Conservation (phyloP, 257 asterid species). For the Prunella vulgaris region DNA sequence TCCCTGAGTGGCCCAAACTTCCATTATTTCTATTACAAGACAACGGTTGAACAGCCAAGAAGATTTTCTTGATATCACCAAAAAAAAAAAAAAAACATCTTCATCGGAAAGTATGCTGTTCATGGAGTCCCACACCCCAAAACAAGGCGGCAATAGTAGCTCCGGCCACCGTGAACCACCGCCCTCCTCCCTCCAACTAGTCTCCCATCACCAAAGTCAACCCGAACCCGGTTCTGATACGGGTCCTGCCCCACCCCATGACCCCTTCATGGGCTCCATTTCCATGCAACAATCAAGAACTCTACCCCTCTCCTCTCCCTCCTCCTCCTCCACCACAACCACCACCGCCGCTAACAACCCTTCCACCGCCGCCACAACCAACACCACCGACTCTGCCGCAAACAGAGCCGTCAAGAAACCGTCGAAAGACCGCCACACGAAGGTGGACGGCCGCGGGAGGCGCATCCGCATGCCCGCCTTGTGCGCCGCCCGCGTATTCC, state of each 20-base stretch:
- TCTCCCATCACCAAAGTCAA: slow-evolving; percentile 30
- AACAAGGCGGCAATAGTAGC: slow-evolving; percentile 21
- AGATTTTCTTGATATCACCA: slow-evolving; percentile 11
- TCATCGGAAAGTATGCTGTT: slow-evolving; percentile 12
- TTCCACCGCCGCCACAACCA: not conserved
- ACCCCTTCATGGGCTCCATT: slow-evolving; percentile 31
- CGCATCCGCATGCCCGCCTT: slow-evolving; percentile 60
- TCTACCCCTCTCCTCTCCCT: slow-evolving; percentile 13
- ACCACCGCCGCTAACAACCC: not conserved
- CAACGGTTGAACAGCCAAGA: not conserved
- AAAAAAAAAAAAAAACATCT: not conserved
- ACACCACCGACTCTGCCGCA: not conserved
- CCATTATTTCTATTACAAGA: slow-evolving; percentile 16
- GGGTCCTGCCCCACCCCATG: slow-evolving; percentile 24
- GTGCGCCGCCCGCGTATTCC: slow-evolving; percentile 59
- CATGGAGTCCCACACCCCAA: slow-evolving; percentile 31
- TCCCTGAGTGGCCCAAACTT: slow-evolving; percentile 17
- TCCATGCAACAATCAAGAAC: slow-evolving; percentile 27
- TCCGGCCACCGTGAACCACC: slow-evolving; percentile 30
- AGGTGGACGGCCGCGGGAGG: slow-evolving; percentile 57
- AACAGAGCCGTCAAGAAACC: slow-evolving; percentile 32
- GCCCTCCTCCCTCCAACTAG: slow-evolving; percentile 34
- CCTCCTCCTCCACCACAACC: slow-evolving; percentile 3
- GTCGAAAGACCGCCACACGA: slow-evolving; percentile 52
- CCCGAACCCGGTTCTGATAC: slow-evolving; percentile 24